Percentiles rank a stretch among this genome's conserved stretches.
Conservation (phyloP, 306 rosid genomes). For the Astragalus glycyphyllos region DNA sequence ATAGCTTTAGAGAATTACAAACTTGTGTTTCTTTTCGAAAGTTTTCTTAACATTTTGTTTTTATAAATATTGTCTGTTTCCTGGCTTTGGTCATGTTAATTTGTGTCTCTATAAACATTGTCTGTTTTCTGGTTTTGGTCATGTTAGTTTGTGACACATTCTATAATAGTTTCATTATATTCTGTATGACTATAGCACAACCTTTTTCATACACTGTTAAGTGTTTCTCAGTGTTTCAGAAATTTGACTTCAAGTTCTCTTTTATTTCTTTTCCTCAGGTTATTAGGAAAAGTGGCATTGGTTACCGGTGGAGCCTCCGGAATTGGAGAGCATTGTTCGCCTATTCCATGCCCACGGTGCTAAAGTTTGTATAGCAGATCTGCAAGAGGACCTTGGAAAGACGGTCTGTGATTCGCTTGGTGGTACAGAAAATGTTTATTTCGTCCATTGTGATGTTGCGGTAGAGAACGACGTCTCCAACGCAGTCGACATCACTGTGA, state of each 20-base stretch:
- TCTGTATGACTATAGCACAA: background rate
- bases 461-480: slow-evolving; percentile 63
- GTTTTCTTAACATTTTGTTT: too few species aligned
- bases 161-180: slow-evolving; percentile 9
- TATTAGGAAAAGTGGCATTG: slow-evolving; percentile 84
- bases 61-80: too few species aligned
- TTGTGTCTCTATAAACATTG: too few species aligned
- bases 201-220: background rate
- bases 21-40: too few species aligned
- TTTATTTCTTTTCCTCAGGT: slow-evolving; percentile 48
- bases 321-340: slow-evolving; percentile 78
- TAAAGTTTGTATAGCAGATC: slow-evolving; percentile 75
- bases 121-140: too few species aligned
- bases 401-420: slow-evolving; percentile 59
- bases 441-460: slow-evolving; percentile 69
- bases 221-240: slow-evolving; percentile 14
- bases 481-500: slow-evolving; percentile 62
- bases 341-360: slow-evolving; percentile 80
- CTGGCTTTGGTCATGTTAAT: too few species aligned
- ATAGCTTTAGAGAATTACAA: too few species aligned
- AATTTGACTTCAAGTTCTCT: background rate
- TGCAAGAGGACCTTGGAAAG: slow-evolving; percentile 72
- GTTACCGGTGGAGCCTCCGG: slow-evolving; percentile 93
- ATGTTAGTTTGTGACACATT: too few species aligned
- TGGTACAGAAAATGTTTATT: slow-evolving; percentile 45